These are phyloP conservation scores for Ogataea corticis DNA, from an alignment of 805 yeast genomes.

Conservation along the genomic window DNA sequence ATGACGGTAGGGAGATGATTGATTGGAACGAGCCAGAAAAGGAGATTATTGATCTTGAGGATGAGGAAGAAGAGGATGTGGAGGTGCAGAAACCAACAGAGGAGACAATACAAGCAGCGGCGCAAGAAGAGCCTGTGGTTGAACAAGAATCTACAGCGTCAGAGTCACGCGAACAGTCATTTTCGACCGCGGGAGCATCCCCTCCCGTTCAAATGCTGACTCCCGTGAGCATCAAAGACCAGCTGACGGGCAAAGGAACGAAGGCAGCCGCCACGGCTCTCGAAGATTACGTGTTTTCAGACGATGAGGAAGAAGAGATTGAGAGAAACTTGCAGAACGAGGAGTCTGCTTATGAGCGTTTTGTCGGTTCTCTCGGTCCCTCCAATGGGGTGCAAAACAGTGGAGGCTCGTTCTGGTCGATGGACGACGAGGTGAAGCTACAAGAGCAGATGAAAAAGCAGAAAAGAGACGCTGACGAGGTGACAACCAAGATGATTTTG, in stretches of 20 bases:
- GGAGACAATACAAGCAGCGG: no score
- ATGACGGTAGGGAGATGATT: background rate
- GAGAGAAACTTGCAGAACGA: slow-evolving; percentile 66
- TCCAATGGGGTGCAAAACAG: slow-evolving; percentile 16
- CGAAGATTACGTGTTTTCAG: slow-evolving; percentile 65
- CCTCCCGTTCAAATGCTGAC: slow-evolving; percentile 1
- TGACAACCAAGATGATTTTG: slow-evolving; percentile 77
- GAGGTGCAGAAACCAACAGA: no score
- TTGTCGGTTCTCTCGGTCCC: slow-evolving; percentile 42
- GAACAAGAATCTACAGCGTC: no score
- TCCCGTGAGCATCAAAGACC: slow-evolving; percentile 2
- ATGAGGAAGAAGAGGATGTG: background rate
- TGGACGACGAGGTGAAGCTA: slow-evolving; percentile 48
- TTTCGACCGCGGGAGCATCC: no score
- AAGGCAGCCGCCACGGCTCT: slow-evolving; percentile 7
- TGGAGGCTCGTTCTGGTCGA: slow-evolving; percentile 29
- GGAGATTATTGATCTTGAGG: slow-evolving; percentile 10
- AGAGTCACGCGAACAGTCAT: background rate
- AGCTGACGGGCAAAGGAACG: background rate
- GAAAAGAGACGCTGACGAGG: slow-evolving; percentile 88
- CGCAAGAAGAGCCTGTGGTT: no score
- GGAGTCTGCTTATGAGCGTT: slow-evolving; percentile 67
- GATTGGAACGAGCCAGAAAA: background rate
- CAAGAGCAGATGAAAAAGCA: slow-evolving; percentile 64
- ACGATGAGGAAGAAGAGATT: slow-evolving; percentile 73